These are phyloP conservation scores for Agapanthus africanus DNA, from an alignment of 106 monocot species.

Conservation along the genomic window DNA sequence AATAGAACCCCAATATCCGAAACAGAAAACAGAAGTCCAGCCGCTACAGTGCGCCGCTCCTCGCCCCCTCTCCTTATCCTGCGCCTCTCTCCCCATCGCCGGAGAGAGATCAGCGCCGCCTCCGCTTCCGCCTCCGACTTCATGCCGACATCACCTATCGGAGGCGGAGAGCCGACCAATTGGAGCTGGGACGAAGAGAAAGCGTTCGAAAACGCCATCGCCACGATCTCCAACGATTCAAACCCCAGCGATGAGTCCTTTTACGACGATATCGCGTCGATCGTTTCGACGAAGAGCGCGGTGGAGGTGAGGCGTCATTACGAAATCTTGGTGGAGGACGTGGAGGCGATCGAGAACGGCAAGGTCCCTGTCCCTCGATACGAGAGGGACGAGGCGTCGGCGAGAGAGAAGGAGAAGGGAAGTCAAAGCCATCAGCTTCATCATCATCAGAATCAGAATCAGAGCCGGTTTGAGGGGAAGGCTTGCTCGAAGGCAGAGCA, in stretches of 20 bases:
- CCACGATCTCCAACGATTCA: slow-evolving; percentile 16
- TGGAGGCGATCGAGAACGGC: slow-evolving; percentile 70
- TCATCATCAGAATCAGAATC: neutral
- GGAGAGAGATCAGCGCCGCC: neutral
- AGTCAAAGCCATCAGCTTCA: neutral
- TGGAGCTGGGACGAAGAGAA: slow-evolving; percentile 76
- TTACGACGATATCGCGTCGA: slow-evolving; percentile 41
- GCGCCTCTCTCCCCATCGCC: neutral
- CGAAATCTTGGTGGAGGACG: slow-evolving; percentile 61
- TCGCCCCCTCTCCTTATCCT: neutral
- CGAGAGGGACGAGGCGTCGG: slow-evolving; percentile 17
- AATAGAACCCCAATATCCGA: neutral
- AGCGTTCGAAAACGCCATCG: slow-evolving; percentile 66
- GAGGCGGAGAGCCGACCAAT: slow-evolving; percentile 2
- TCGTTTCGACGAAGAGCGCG: slow-evolving; percentile 39
- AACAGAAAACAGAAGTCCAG: neutral
- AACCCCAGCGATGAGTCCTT: slow-evolving; percentile 3
- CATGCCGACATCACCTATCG: slow-evolving; percentile 7
- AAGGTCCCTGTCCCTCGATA: slow-evolving; percentile 53
- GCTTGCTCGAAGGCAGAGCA: slow-evolving; percentile 68
- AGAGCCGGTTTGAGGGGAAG: slow-evolving; percentile 19
- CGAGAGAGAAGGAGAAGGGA: slow-evolving; percentile 20
- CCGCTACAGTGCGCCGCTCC: neutral
- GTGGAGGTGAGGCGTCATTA: slow-evolving; percentile 69
- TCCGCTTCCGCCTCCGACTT: neutral